A percentile compares a stretch with the other conserved stretches of the same genome.
phyloP scores from a whole-genome alignment of 2,329 filamentous ascomycete genomes.

The Cordyceps cicadae region DNA sequence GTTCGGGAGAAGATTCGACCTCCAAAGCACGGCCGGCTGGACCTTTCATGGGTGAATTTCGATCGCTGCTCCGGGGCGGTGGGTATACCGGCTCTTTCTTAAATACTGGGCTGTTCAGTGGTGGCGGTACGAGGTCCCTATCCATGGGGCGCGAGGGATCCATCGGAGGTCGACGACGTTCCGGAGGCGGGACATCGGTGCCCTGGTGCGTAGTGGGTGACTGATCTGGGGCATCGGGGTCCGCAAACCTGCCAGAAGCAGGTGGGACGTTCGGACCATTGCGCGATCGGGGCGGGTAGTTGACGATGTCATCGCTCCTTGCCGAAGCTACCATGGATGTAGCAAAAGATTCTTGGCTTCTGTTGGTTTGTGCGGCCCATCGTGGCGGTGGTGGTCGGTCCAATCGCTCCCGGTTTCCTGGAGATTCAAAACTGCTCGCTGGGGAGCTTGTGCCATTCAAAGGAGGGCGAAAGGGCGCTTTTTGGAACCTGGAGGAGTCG shows the following conservation, averaged over 20 bases:
- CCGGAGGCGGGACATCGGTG: conserved; percentile 36
- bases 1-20: neutral
- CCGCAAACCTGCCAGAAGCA: conserved; percentile 31
- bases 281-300: conserved; percentile 44
- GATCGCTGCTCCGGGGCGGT: conserved; percentile 45
- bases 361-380: conserved; percentile 42
- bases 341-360: conserved; percentile 50
- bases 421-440: conserved; percentile 43
- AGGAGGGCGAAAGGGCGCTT: conserved; percentile 24
- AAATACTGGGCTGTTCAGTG: conserved; percentile 43
- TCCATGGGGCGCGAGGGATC: conserved; percentile 48
- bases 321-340: conserved; percentile 35
- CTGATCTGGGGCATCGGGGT: conserved; percentile 16
- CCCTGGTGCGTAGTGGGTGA: conserved; percentile 17
- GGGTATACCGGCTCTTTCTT: conserved; percentile 34
- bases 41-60: conserved; percentile 39
- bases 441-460: conserved; percentile 40
- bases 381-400: conserved; percentile 30
- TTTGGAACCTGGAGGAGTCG: conserved; percentile 15
- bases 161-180: conserved; percentile 60
- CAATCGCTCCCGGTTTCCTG: conserved; percentile 29
- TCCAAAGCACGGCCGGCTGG: conserved; percentile 16
- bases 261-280: conserved; percentile 38
- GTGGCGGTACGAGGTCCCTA: conserved; percentile 49
- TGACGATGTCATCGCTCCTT: conserved; percentile 43